Evolutionary conservation across 371 early-diverging fungal genomes (phyloP).

Genomic region (Mucor racemosus): DNA sequence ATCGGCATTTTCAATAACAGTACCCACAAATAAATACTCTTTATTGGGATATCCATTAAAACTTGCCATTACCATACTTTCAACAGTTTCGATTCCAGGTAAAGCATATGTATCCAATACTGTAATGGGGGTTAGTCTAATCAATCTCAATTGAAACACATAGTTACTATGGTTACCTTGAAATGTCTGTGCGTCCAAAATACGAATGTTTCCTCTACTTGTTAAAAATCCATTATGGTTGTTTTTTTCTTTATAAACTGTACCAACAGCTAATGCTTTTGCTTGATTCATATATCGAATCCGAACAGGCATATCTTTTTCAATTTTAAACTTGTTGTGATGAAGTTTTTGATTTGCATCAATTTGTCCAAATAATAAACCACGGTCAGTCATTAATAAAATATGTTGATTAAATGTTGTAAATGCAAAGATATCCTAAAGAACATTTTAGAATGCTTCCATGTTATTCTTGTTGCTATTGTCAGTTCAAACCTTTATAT

Average conservation of each 20-base stretch:
- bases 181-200: slow-evolving; percentile 78
- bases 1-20: slow-evolving; percentile 45
- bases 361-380: slow-evolving; percentile 72
- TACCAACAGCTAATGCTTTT: slow-evolving; percentile 65
- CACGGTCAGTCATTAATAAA: slow-evolving; percentile 65
- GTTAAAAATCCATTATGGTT: slow-evolving; percentile 49
- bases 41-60: slow-evolving; percentile 38
- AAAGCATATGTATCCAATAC: slow-evolving; percentile 43
- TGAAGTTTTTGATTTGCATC: slow-evolving; percentile 86
- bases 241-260: slow-evolving; percentile 32
- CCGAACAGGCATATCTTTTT: slow-evolving; percentile 64
- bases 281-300: slow-evolving; percentile 64
- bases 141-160: neutral
- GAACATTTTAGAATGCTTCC: neutral
- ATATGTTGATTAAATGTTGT: slow-evolving; percentile 62
- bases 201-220: slow-evolving; percentile 54
- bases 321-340: slow-evolving; percentile 69
- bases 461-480: neutral
- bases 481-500: slow-evolving; percentile 59
- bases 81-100: slow-evolving; percentile 48
- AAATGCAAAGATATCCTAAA: slow-evolving; percentile 60
- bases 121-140: slow-evolving; percentile 6
- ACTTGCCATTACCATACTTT: slow-evolving; percentile 38
- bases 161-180: slow-evolving; percentile 48
- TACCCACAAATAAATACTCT: slow-evolving; percentile 63